Evolutionary conservation across 2,329 filamentous ascomycete genomes (phyloP), one percentile per base, ranked within the genome.

Genomic region (Exophiala xenobiotica): DNA sequence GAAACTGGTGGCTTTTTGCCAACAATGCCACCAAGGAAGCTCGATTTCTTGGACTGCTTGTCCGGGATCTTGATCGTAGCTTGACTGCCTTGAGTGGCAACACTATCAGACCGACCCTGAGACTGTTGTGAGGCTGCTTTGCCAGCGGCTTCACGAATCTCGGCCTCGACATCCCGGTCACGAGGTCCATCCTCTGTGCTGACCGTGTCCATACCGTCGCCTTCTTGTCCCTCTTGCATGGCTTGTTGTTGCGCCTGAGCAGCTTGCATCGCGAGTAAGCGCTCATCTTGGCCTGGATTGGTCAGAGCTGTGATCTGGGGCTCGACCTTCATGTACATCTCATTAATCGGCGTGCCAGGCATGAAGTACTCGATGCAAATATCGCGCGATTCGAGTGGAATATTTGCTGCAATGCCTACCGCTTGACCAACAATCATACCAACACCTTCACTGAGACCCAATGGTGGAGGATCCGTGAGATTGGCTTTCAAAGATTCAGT

Each of bases 381-480:
- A 64, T 97, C 93, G 58, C 93, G 83, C 61, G 89, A 93, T 70
- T 99, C 93, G 31, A 95, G 73, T 0, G 93, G 92, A 39, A 97
- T 73, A 67, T 96, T 95, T 52, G 86, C 81, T 0, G 88, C 83
- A 58, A 99, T 90, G 54, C 85, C 86, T 23, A 97, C 81, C 0
- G 91, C 90, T 44, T 97, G 79, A 70, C 96, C 91, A 48, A 96
- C 80, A 67, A 99, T 97, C 84, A 93, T 95, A 48, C 86, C 85
- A 2, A 91, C 87, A 57, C 89, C 90, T 45, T 89, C 90, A 59
- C 92, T 86, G n/a, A 97, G 79, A 6, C 90, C 91, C 1, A 84
- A 72, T 0, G 90, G 88, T 1, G 88, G 80, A 1, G 90, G 89
- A 8, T 88, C 86, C 50, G 82, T 79, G 42, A 97, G 77, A 64